These are phyloP conservation scores for Luzula sylvatica DNA, from an alignment of 176 grass and related monocot species.

Conservation along the genomic window DNA sequence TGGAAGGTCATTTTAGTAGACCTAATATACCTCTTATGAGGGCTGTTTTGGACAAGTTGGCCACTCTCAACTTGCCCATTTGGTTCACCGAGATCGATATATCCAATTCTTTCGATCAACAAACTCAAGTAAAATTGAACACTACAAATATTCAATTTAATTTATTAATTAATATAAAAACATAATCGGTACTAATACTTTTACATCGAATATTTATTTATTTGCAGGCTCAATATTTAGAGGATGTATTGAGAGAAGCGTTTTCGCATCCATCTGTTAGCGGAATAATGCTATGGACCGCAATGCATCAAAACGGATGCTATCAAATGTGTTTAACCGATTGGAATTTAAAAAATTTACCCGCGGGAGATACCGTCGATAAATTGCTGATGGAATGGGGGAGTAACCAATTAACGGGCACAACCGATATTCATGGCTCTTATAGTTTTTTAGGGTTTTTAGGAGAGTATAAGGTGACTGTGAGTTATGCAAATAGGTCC, in stretches of 20 bases:
- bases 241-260: constrained; percentile 80
- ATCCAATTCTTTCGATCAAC: constrained; percentile 50
- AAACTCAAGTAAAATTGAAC: constrained; percentile 34
- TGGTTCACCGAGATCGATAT: constrained; percentile 98
- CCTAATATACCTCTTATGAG: constrained; percentile 90
- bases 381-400: constrained; percentile 62
- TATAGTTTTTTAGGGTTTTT: constrained; percentile 76
- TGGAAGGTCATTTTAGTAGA: constrained; percentile 84
- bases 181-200: background rate
- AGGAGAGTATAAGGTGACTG: constrained; percentile 58
- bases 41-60: constrained; percentile 79
- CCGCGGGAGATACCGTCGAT: constrained; percentile 63
- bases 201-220: background rate
- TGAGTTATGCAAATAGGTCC: constrained; percentile 47
- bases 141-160: background rate
- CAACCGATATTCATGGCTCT: constrained; percentile 63
- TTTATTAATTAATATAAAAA: background rate
- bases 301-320: constrained; percentile 65
- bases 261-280: constrained; percentile 72
- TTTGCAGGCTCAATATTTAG: constrained; percentile 61
- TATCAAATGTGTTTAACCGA: constrained; percentile 98
- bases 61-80: constrained; percentile 72
- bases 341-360: constrained; percentile 61
- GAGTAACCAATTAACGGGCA: constrained; percentile 32
- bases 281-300: constrained; percentile 86